phyloP scores from a whole-genome alignment of 176 grass and related monocot species.

The Musa schizocarpa region DNA sequence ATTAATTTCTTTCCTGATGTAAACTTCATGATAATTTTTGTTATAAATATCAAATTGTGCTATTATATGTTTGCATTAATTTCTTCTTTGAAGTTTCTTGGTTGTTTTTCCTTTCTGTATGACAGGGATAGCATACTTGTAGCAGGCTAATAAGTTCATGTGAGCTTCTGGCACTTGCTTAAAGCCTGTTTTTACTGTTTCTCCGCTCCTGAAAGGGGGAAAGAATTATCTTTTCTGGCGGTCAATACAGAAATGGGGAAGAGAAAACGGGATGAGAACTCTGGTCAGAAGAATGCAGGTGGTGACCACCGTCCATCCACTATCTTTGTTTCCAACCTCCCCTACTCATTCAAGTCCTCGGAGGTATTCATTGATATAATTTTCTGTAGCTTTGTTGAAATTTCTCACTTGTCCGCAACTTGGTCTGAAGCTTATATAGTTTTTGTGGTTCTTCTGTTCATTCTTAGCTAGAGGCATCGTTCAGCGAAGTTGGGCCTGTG shows the following conservation, averaged over 20 bases:
- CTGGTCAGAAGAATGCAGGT: background rate
- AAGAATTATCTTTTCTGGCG: background rate
- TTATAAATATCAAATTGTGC: too few relatives aligned
- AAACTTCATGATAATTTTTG: too few relatives aligned
- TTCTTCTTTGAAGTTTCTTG: too few relatives aligned
- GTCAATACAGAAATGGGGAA: conserved; percentile 45
- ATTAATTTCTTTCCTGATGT: too few relatives aligned
- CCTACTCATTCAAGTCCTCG: conserved; percentile 74
- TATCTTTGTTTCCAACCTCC: conserved; percentile 75
- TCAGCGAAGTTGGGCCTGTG: conserved; percentile 79
- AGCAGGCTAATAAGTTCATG: too few relatives aligned
- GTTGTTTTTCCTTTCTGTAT: too few relatives aligned
- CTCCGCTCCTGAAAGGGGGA: background rate
- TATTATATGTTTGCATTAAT: too few relatives aligned
- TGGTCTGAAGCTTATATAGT: background rate
- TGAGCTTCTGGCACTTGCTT: too few relatives aligned
- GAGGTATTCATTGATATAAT: conserved; percentile 30
- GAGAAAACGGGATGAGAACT: conserved; percentile 45
- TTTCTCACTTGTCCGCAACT: background rate
- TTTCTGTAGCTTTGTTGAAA: background rate
- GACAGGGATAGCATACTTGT: too few relatives aligned
- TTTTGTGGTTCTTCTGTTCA: background rate
- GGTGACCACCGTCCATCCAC: conserved; percentile 57
- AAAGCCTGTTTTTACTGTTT: too few relatives aligned
- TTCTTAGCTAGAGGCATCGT: conserved; percentile 60